Conservation (phyloP, 148 eudicot species). For the Camellia japonica region DNA sequence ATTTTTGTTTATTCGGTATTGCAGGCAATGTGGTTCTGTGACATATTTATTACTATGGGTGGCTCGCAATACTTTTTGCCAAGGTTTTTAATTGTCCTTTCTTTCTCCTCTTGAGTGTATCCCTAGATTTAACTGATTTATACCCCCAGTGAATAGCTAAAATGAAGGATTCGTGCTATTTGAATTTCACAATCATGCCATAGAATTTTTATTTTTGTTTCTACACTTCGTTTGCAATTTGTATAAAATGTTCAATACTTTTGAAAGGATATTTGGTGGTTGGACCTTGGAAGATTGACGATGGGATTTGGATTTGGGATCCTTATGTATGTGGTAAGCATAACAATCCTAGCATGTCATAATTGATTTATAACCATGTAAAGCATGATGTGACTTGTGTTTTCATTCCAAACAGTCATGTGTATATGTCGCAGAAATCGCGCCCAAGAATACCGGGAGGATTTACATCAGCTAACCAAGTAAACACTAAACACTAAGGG, state of each 20-base stretch:
- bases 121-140: too few relatives aligned
- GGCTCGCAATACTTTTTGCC: slow-evolving; percentile 38
- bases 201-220: not conserved
- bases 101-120: not conserved
- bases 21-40: slow-evolving; percentile 54
- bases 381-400: not conserved
- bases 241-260: not conserved
- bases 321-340: slow-evolving; percentile 37
- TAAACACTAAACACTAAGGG: not conserved
- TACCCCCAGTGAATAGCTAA: not conserved
- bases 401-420: slow-evolving; percentile 31
- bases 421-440: slow-evolving; percentile 53
- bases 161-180: too few relatives aligned
- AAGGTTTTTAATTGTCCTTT: slow-evolving; percentile 21
- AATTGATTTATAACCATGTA: not conserved
- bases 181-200: not conserved
- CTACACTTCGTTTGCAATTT: not conserved
- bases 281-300: slow-evolving; percentile 55
- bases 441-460: slow-evolving; percentile 57
- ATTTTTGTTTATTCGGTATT: not conserved
- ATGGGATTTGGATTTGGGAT: slow-evolving; percentile 48
- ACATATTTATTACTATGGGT: slow-evolving; percentile 31
- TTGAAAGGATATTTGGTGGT: slow-evolving; percentile 46
- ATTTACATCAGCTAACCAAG: slow-evolving; percentile 25
- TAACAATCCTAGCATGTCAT: not conserved